Percentiles rank a stretch among this genome's conserved stretches.
Evolutionary conservation across 495 filamentous ascomycete species (phyloP).

Genomic region (Annulohypoxylon stygium): DNA sequence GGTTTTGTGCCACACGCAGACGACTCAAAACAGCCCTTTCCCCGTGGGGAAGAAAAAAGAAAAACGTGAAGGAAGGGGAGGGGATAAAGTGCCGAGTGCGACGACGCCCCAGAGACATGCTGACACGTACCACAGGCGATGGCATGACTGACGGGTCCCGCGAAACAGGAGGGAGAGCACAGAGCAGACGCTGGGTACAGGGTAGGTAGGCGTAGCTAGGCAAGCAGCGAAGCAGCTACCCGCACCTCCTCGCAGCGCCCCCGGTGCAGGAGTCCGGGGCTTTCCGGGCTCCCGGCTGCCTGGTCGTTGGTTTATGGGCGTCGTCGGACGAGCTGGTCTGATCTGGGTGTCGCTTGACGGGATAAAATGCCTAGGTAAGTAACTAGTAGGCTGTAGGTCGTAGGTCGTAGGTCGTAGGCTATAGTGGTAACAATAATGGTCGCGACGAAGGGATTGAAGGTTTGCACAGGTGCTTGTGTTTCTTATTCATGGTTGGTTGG

Average conservation of each 20-base stretch:
- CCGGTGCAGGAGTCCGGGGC: constrained; percentile 1
- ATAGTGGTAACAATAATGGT: not conserved
- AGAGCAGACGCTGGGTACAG: too few relatives aligned
- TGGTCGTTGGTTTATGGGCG: constrained; percentile 32
- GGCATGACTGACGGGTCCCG: constrained; percentile 20
- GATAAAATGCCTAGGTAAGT: not conserved
- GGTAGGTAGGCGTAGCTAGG: not conserved
- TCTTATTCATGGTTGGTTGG: constrained; percentile 5
- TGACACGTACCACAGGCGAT: constrained; percentile 26
- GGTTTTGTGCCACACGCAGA: constrained; percentile 6
- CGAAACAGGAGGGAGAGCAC: not conserved
- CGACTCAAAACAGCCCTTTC: constrained; percentile 8
- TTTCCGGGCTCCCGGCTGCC: constrained; percentile 27
- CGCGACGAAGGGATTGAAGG: not conserved
- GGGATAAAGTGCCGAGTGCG: constrained; percentile 26
- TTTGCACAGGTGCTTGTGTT: constrained; percentile 1
- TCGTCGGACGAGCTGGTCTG: constrained; percentile 22
- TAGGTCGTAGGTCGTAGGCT: constrained; percentile 1
- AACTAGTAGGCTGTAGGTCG: not conserved
- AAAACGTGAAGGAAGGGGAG: not conserved
- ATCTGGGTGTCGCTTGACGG: not conserved
- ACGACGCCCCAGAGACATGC: constrained; percentile 10
- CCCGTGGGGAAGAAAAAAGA: constrained; percentile 30
- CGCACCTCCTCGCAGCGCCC: not conserved
- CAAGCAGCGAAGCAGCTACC: constrained; percentile 21